phyloP scores from a whole-genome alignment of 108 stramenopile genomes.

The Thalassiosira profunda region DNA sequence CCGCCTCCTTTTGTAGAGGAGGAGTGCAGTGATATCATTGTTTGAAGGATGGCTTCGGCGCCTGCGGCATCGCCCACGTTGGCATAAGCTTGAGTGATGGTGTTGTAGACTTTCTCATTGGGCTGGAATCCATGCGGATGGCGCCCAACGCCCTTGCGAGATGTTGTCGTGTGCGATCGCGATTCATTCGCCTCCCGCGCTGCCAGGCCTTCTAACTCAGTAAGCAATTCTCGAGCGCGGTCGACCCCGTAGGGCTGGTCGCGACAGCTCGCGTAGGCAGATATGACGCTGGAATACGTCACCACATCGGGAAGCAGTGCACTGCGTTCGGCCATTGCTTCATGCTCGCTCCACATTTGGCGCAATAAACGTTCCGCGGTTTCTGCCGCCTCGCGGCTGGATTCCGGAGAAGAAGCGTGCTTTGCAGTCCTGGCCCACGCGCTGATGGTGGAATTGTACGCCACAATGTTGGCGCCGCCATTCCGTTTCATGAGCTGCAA shows the following conservation, averaged over 20 bases:
- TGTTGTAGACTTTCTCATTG: slow-evolving; percentile 47
- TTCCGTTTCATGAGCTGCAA: slow-evolving; percentile 22
- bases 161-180: too few species aligned
- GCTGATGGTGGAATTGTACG: slow-evolving; percentile 35
- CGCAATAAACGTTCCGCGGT: slow-evolving; percentile 40
- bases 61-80: slow-evolving; percentile 36
- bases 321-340: neutral
- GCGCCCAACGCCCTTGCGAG: slow-evolving; percentile 20
- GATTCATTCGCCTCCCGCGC: too few species aligned
- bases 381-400: slow-evolving; percentile 30
- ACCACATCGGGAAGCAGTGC: slow-evolving; percentile 29
- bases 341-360: slow-evolving; percentile 25
- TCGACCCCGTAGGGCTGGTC: slow-evolving; percentile 27
- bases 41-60: slow-evolving; percentile 33
- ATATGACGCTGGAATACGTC: slow-evolving; percentile 34
- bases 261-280: slow-evolving; percentile 36
- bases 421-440: slow-evolving; percentile 36
- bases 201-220: slow-evolving; percentile 30
- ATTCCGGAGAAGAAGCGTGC: too few species aligned
- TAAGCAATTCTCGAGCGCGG: slow-evolving; percentile 23
- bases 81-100: slow-evolving; percentile 52
- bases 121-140: slow-evolving; percentile 36
- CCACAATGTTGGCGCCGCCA: slow-evolving; percentile 35
- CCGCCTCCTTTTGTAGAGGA: slow-evolving; percentile 23
- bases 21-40: slow-evolving; percentile 36